These are phyloP conservation scores for Calonectria hawksworthii DNA, from an alignment of 2,329 filamentous ascomycete genomes.

Conservation along the genomic window DNA sequence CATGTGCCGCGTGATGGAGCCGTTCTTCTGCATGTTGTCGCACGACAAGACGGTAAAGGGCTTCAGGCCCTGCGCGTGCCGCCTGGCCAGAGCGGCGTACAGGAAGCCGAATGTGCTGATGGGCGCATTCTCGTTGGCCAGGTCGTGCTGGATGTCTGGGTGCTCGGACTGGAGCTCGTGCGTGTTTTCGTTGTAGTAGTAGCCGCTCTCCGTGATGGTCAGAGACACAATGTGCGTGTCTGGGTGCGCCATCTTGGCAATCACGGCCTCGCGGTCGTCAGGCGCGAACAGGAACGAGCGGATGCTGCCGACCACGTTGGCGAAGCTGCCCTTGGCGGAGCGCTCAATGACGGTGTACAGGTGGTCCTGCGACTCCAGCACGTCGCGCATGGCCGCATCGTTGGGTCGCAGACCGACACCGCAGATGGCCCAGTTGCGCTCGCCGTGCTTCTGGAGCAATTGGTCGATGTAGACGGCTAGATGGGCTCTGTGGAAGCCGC, in stretches of 20 bases:
- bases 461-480: conserved; percentile 66
- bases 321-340: conserved; percentile 63
- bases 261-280: conserved; percentile 64
- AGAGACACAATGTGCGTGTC: conserved; percentile 68
- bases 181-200: conserved; percentile 72
- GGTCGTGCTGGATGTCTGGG: conserved; percentile 64
- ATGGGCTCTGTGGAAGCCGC: conserved; percentile 68
- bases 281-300: conserved; percentile 66
- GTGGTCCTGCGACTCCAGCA: conserved; percentile 61
- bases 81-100: conserved; percentile 63
- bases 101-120: conserved; percentile 67
- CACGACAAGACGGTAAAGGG: conserved; percentile 69
- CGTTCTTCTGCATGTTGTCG: conserved; percentile 72
- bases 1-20: conserved; percentile 66
- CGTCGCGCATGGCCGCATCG: conserved; percentile 66
- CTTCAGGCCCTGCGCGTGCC: conserved; percentile 60
- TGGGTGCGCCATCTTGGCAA: conserved; percentile 68
- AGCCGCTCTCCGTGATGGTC: conserved; percentile 69
- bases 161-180: conserved; percentile 64
- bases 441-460: conserved; percentile 60
- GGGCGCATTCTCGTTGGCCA: conserved; percentile 59
- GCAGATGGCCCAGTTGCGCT: conserved; percentile 64
- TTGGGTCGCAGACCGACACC: conserved; percentile 66
- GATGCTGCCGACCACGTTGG: conserved; percentile 66
- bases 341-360: conserved; percentile 69